These are phyloP conservation scores for Komagataella pastoris DNA, from an alignment of 805 yeast genomes.

Conservation along the genomic window DNA sequence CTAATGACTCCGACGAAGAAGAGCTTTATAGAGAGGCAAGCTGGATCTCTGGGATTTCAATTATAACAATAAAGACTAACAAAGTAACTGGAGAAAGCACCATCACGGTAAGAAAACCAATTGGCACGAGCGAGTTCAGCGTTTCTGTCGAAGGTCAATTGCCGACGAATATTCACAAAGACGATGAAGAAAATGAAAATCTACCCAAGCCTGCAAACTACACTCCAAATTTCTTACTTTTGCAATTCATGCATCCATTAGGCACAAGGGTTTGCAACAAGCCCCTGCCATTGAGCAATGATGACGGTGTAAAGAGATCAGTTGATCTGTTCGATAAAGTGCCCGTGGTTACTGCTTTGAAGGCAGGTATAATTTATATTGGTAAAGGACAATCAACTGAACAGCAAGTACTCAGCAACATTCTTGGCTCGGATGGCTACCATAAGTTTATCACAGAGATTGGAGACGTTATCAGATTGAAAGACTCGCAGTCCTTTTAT, in stretches of 20 bases:
- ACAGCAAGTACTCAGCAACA: slow-evolving; percentile 48
- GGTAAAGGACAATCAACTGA: slow-evolving; percentile 57
- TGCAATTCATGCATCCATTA: slow-evolving; percentile 8
- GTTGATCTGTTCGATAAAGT: slow-evolving; percentile 54
- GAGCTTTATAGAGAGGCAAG: slow-evolving; percentile 14
- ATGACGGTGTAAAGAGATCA: slow-evolving; percentile 33
- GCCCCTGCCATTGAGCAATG: slow-evolving; percentile 8
- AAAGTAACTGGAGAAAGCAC: slow-evolving; percentile 34
- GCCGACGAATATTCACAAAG: slow-evolving; percentile 12
- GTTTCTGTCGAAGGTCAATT: slow-evolving; percentile 26
- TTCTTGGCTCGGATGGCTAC: slow-evolving; percentile 50
- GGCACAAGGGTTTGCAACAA: slow-evolving; percentile 3
- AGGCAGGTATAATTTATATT: slow-evolving; percentile 66
- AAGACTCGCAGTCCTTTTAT: slow-evolving; percentile 37
- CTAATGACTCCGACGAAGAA: slow-evolving; percentile 8
- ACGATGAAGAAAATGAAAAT: slow-evolving; percentile 7
- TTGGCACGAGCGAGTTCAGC: slow-evolving; percentile 41
- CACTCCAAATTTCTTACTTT: slow-evolving; percentile 10
- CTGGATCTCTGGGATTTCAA: slow-evolving; percentile 51
- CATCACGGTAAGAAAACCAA: slow-evolving; percentile 48
- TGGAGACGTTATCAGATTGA: slow-evolving; percentile 49
- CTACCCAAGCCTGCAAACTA: slow-evolving; percentile 4
- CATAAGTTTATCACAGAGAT: slow-evolving; percentile 42
- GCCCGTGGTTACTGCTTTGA: slow-evolving; percentile 68
- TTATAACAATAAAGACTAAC: slow-evolving; percentile 45